A percentile compares a stretch with the other conserved stretches of the same genome.
These are phyloP conservation scores for Aspergillus asperescens DNA, from an alignment of 495 filamentous ascomycete species.

Conservation along the genomic window DNA sequence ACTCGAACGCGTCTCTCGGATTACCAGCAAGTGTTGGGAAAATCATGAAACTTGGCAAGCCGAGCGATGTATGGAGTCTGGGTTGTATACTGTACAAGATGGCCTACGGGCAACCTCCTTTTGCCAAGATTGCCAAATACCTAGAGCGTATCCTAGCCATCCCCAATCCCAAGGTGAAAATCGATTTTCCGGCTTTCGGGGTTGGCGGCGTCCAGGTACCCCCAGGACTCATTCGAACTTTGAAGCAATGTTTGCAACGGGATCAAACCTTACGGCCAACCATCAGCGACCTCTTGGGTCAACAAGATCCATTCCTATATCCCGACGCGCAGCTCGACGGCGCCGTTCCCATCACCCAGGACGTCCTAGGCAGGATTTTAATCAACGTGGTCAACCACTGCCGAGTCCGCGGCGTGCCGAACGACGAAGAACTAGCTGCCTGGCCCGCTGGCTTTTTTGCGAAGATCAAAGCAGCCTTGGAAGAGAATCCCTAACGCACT, in stretches of 20 bases:
- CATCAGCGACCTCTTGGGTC: slow-evolving; percentile 65
- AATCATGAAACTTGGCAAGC: slow-evolving; percentile 92
- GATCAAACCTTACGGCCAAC: slow-evolving; percentile 74
- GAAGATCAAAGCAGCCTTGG: slow-evolving; percentile 58
- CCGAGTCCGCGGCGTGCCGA: slow-evolving; percentile 59
- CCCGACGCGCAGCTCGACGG: slow-evolving; percentile 61
- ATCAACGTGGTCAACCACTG: slow-evolving; percentile 72
- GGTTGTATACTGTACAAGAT: slow-evolving; percentile 98
- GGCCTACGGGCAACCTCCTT: slow-evolving; percentile 89
- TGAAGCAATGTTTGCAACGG: slow-evolving; percentile 74
- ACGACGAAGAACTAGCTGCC: slow-evolving; percentile 60
- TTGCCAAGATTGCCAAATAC: slow-evolving; percentile 83
- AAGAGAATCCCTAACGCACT: slow-evolving; percentile 42
- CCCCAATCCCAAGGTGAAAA: slow-evolving; percentile 75
- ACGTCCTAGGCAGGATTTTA: slow-evolving; percentile 70
- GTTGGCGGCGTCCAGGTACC: slow-evolving; percentile 71
- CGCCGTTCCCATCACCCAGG: slow-evolving; percentile 67
- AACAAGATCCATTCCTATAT: slow-evolving; percentile 74
- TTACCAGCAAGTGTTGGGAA: slow-evolving; percentile 57
- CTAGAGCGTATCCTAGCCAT: slow-evolving; percentile 74
- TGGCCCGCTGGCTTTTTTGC: slow-evolving; percentile 67
- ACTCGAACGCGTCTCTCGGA: slow-evolving; percentile 66
- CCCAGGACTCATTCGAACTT: slow-evolving; percentile 59
- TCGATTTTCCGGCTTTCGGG: slow-evolving; percentile 73
- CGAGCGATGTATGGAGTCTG: slow-evolving; percentile 91